phyloP scores from a whole-genome alignment of 495 filamentous ascomycete genomes.

The Pyronema domesticum region DNA sequence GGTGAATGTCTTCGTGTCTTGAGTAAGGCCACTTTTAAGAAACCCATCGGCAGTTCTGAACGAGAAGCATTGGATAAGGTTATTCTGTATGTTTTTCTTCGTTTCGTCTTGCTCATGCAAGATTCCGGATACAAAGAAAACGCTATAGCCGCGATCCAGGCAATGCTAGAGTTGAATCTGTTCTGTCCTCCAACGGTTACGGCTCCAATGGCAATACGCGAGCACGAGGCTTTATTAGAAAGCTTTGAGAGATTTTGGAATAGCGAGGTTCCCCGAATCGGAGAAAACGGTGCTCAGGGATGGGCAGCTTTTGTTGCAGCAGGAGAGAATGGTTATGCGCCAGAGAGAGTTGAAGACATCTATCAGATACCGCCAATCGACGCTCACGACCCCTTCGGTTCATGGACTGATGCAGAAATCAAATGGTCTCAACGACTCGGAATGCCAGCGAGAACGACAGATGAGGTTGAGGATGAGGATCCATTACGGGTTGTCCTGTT shows the following conservation, averaged over 20 bases:
- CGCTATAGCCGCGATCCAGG: conserved; percentile 69
- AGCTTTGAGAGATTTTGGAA: conserved; percentile 58
- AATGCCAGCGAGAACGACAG: conserved; percentile 46
- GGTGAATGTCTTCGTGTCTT: conserved; percentile 37
- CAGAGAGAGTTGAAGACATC: conserved; percentile 19
- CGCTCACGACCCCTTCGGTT: conserved; percentile 25
- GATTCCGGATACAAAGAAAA: conserved; percentile 71
- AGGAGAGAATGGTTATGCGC: conserved; percentile 22
- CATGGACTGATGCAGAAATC: conserved; percentile 47
- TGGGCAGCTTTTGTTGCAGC: conserved; percentile 42
- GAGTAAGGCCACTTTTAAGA: conserved; percentile 23
- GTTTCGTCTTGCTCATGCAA: conserved; percentile 51
- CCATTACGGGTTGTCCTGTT: conserved; percentile 62
- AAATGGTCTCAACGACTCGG: conserved; percentile 30
- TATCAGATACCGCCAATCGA: conserved; percentile 7
- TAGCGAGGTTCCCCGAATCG: conserved; percentile 60
- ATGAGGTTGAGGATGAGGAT: conserved; percentile 54
- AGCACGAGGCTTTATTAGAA: conserved; percentile 15
- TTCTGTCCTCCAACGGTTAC: conserved; percentile 30
- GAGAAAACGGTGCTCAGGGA: conserved; percentile 51
- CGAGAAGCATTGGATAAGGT: conserved; percentile 30
- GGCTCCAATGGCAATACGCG: conserved; percentile 6
- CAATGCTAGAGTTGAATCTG: conserved; percentile 55
- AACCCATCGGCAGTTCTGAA: conserved; percentile 12
- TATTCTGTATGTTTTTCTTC: conserved; percentile 55